Evolutionary conservation across 2,329 filamentous ascomycete species (phyloP).

Genomic region (Epichloe glyceriae): DNA sequence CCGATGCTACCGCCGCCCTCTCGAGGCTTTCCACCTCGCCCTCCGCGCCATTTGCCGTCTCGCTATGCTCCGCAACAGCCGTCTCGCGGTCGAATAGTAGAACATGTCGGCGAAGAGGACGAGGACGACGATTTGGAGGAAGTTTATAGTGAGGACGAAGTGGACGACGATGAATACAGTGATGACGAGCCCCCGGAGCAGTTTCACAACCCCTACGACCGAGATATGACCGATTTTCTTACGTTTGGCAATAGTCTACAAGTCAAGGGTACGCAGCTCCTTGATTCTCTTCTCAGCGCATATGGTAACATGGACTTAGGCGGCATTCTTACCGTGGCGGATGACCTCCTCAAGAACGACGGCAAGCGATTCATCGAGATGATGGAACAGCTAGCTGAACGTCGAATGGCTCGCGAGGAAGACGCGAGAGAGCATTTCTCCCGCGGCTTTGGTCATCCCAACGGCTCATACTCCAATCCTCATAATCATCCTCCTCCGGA

Average conservation of each 20-base stretch:
- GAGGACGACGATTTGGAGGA: conserved; percentile 43
- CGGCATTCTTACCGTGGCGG: conserved; percentile 95
- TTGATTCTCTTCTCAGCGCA: conserved; percentile 29
- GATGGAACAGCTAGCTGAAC: conserved; percentile 98
- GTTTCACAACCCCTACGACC: conserved; percentile 49
- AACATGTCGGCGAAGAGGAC: conserved; percentile 46
- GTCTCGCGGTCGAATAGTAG: conserved; percentile 61
- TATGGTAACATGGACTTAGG: conserved; percentile 49
- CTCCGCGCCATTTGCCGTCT: conserved; percentile 43
- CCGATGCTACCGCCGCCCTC: conserved; percentile 34
- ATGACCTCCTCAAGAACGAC: conserved; percentile 96
- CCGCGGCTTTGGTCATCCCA: conserved; percentile 44
- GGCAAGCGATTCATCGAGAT: conserved; percentile 99
- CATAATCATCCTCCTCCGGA: conserved; percentile 69
- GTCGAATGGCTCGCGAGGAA: conserved; percentile 92
- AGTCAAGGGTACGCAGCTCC: conserved; percentile 59
- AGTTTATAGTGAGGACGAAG: conserved; percentile 36
- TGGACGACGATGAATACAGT: conserved; percentile 46
- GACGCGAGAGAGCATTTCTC: conserved; percentile 56
- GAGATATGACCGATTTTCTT: conserved; percentile 75
- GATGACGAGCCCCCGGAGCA: conserved; percentile 58
- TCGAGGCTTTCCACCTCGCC: conserved; percentile 48
- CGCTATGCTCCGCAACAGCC: conserved; percentile 54
- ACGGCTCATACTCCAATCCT: conserved; percentile 42
- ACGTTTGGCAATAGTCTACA: conserved; percentile 96